phyloP scores from a whole-genome alignment of 441 rosid genomes.

The Aleurites moluccanus region DNA sequence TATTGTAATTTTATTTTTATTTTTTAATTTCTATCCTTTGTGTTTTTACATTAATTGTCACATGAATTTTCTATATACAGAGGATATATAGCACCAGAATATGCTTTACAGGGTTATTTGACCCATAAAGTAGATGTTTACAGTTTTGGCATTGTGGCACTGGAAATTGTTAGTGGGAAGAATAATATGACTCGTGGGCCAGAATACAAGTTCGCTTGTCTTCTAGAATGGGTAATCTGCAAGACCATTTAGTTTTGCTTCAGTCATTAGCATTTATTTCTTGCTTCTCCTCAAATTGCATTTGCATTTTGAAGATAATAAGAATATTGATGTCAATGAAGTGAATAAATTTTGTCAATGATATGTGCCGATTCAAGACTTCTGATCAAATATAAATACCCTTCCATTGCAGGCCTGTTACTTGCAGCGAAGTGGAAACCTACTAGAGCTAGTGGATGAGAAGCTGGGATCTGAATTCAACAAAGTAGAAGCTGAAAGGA shows the following conservation, averaged over 20 bases:
- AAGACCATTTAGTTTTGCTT: neutral
- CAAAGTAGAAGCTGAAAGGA: constrained; percentile 42
- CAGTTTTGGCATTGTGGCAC: constrained; percentile 57
- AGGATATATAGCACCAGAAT: constrained; percentile 67
- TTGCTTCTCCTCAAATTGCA: neutral
- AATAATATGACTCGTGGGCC: constrained; percentile 54
- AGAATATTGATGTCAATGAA: neutral
- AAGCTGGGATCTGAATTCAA: constrained; percentile 41
- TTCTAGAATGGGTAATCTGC: constrained; percentile 50
- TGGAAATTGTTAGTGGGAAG: constrained; percentile 64
- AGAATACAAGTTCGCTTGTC: constrained; percentile 47
- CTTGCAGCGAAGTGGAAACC: constrained; percentile 41
- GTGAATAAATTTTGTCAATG: neutral
- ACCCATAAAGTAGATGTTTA: constrained; percentile 59
- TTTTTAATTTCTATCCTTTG: too few relatives aligned
- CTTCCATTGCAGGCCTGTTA: constrained; percentile 45
- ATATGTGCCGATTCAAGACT: neutral
- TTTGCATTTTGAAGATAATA: neutral
- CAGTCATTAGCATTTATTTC: neutral
- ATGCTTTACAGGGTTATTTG: constrained; percentile 59
- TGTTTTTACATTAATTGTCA: too few relatives aligned
- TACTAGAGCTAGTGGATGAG: constrained; percentile 52
- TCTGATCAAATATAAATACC: neutral
- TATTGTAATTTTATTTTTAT: neutral
- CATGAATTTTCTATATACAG: constrained; percentile 19